phyloP scores from a whole-genome alignment of 768 basidiomycete genomes.

The Kwoniella bestiolae region DNA sequence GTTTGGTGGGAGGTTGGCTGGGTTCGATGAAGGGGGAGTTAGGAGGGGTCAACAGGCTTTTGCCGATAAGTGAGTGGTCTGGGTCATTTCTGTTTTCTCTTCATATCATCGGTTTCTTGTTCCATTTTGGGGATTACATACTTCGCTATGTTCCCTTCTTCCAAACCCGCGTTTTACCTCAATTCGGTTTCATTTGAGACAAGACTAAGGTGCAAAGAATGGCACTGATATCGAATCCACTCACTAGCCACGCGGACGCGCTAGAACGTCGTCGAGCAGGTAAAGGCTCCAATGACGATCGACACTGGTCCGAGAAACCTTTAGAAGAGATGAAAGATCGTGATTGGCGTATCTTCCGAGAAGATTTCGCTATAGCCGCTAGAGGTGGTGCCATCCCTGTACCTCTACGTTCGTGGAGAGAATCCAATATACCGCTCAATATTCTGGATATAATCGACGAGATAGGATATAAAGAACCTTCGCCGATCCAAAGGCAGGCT shows the following conservation, averaged over 20 bases:
- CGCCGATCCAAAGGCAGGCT: slow-evolving; percentile 95
- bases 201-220: no score
- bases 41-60: slow-evolving; percentile 29
- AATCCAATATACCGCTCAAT: slow-evolving; percentile 76
- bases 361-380: slow-evolving; percentile 95
- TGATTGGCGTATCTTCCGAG: slow-evolving; percentile 98
- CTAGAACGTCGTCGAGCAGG: slow-evolving; percentile 81
- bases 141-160: no score
- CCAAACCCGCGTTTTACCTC: no score
- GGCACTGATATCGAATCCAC: slow-evolving; percentile 26
- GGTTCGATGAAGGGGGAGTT: slow-evolving; percentile 50
- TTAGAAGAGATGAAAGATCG: slow-evolving; percentile 92
- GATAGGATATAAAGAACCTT: slow-evolving; percentile 96
- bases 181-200: no score
- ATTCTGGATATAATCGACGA: slow-evolving; percentile 83
- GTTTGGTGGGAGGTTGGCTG: slow-evolving; percentile 55
- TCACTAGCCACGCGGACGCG: slow-evolving; percentile 70
- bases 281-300: slow-evolving; percentile 82
- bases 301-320: slow-evolving; percentile 97
- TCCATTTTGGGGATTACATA: background rate
- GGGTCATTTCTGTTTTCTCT: background rate
- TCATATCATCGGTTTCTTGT: background rate
- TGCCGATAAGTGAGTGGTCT: slow-evolving; percentile 23
- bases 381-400: slow-evolving; percentile 94
- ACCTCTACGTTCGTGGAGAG: slow-evolving; percentile 88